Conservation (phyloP, 768 basidiomycete genomes). For the Boletus rubescentipes region DNA sequence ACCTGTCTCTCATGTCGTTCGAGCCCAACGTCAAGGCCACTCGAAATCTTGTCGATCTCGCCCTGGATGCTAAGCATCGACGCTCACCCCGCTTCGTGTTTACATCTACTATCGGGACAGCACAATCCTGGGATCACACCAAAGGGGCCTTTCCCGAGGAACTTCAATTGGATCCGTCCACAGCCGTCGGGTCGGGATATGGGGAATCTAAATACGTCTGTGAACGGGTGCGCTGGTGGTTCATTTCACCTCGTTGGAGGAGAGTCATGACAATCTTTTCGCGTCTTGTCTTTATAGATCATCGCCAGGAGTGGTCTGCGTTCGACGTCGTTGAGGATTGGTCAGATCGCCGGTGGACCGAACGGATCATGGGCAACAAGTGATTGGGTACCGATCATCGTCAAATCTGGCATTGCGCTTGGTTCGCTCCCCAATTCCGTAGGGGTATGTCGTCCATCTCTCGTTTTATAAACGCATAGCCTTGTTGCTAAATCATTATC, state of each 20-base stretch:
- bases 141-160: background rate
- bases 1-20: slow-evolving; percentile 1
- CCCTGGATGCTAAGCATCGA: background rate
- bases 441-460: background rate
- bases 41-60: background rate
- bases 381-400: background rate
- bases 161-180: background rate
- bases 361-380: background rate
- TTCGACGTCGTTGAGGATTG: background rate
- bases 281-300: background rate
- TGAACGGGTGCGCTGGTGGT: background rate
- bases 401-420: background rate
- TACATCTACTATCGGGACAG: background rate
- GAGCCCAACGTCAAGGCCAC: slow-evolving; percentile 15
- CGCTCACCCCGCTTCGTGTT: background rate
- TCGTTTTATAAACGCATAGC: background rate
- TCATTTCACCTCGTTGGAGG: background rate
- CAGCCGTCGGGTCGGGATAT: background rate
- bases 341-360: background rate
- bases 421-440: background rate
- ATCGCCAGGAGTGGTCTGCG: background rate
- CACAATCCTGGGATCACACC: background rate
- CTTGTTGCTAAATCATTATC: background rate
- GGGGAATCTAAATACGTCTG: background rate
- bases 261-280: background rate